These are phyloP conservation scores for Delphinella strobiligena DNA, from an alignment of 2,329 filamentous ascomycete genomes.

Conservation along the genomic window DNA sequence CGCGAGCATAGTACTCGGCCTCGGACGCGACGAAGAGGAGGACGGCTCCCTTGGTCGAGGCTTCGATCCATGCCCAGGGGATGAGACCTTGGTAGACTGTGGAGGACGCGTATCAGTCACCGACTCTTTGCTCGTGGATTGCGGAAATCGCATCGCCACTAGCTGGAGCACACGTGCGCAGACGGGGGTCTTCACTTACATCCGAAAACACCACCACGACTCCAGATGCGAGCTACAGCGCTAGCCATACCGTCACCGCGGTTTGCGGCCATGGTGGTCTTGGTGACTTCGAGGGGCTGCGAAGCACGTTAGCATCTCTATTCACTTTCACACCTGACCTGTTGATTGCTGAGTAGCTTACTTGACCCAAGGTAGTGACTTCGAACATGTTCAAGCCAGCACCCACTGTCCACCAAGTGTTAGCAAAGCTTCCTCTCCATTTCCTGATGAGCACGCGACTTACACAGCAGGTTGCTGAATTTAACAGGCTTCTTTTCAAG, in stretches of 20 bases:
- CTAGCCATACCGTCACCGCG: slow-evolving; percentile 73
- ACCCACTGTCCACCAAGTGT: slow-evolving; percentile 44
- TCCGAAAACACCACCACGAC: slow-evolving; percentile 81
- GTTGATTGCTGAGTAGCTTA: slow-evolving; percentile 26
- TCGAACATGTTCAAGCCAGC: slow-evolving; percentile 94
- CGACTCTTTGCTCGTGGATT: too few relatives aligned
- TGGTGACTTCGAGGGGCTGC: slow-evolving; percentile 92
- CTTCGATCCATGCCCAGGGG: slow-evolving; percentile 99
- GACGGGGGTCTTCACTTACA: slow-evolving; percentile 71
- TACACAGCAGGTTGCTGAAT: slow-evolving; percentile 91
- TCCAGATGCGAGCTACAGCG: slow-evolving; percentile 80
- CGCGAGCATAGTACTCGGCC: slow-evolving; percentile 84
- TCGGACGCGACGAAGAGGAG: slow-evolving; percentile 98
- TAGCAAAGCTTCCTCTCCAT: slow-evolving; percentile 1
- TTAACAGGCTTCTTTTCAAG: slow-evolving; percentile 99
- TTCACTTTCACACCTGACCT: background rate
- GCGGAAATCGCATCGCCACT: too few relatives aligned
- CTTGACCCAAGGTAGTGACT: slow-evolving; percentile 58
- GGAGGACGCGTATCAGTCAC: slow-evolving; percentile 12
- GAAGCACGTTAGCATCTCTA: too few relatives aligned
- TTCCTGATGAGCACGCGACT: slow-evolving; percentile 19
- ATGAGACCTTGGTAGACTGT: slow-evolving; percentile 98
- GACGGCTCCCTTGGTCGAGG: slow-evolving; percentile 97
- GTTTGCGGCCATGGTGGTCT: slow-evolving; percentile 99
- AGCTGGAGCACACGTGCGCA: too few relatives aligned